Conservation (phyloP, 2,329 filamentous ascomycete genomes). For the Ophiostoma perfectum region DNA sequence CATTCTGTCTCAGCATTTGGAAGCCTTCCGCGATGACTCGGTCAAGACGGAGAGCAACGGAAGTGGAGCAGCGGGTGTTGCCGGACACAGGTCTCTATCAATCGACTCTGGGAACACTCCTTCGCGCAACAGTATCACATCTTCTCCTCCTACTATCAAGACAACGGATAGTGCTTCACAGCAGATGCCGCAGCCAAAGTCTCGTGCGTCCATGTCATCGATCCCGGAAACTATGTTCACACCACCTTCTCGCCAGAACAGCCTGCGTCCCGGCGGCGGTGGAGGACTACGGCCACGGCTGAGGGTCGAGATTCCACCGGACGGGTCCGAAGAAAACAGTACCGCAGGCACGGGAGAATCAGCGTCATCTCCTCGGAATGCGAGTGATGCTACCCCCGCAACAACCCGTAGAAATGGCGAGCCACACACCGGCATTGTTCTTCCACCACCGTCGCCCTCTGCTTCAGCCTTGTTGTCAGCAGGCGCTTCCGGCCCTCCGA, state of each 20-base stretch:
- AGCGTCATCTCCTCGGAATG: conserved; percentile 52
- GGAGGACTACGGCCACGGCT: conserved; percentile 63
- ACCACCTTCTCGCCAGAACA: conserved; percentile 74
- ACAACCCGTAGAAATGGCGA: conserved; percentile 38
- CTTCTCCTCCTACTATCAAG: conserved; percentile 49
- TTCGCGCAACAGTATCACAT: conserved; percentile 31
- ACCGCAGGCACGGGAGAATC: conserved; percentile 66
- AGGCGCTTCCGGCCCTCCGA: conserved; percentile 85
- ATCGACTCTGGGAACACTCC: conserved; percentile 48
- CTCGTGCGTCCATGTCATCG: conserved; percentile 52
- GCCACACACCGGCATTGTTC: conserved; percentile 56
- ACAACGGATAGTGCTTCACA: conserved; percentile 42
- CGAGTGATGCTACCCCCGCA: conserved; percentile 54
- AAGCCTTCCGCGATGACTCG: conserved; percentile 56
- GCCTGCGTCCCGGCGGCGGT: conserved; percentile 58
- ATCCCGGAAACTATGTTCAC: conserved; percentile 60
- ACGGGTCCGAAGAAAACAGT: conserved; percentile 65
- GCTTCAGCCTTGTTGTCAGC: conserved; percentile 81
- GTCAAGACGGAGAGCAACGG: conserved; percentile 31
- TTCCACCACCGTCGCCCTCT: conserved; percentile 89
- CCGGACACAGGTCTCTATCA: conserved; percentile 50
- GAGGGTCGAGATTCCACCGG: conserved; percentile 92
- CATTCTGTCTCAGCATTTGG: conserved; percentile 77
- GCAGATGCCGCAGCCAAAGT: conserved; percentile 37
- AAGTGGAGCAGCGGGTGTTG: not conserved